These are phyloP conservation scores for Otatea glauca DNA, from an alignment of 176 grass and related monocot genomes.

Conservation along the genomic window DNA sequence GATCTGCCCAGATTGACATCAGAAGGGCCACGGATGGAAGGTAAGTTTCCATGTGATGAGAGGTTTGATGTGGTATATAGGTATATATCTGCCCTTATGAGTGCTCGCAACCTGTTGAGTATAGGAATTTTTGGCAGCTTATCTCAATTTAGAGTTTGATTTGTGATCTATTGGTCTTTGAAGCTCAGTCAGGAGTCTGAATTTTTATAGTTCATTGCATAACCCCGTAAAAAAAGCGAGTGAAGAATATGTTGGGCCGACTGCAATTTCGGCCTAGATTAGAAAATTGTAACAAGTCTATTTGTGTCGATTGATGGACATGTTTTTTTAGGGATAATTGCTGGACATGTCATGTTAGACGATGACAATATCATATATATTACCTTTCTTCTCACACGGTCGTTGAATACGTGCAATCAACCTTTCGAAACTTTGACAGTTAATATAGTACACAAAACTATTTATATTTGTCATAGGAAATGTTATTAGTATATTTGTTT, in stretches of 20 bases:
- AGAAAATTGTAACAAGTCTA: too few species aligned
- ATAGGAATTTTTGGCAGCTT: background rate
- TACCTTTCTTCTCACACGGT: too few species aligned
- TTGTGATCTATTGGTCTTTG: background rate
- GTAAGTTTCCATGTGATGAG: background rate
- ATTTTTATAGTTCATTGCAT: background rate
- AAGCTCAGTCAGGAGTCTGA: background rate
- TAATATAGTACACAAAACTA: background rate
- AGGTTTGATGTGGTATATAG: background rate
- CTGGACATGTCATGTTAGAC: too few species aligned
- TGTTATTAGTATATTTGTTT: background rate
- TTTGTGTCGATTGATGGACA: too few species aligned
- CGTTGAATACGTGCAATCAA: background rate
- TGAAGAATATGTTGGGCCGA: too few species aligned
- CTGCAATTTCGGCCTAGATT: too few species aligned
- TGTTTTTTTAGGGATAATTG: too few species aligned
- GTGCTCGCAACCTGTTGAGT: background rate
- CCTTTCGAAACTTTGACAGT: too few species aligned
- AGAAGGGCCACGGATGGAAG: background rate
- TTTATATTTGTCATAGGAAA: background rate
- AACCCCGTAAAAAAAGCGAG: too few species aligned
- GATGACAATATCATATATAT: too few species aligned
- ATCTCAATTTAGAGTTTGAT: background rate
- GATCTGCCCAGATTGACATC: conserved; percentile 13
- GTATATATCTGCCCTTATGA: background rate